phyloP scores from a whole-genome alignment of 352 stramenopile genomes.

The Globisporangium perplexum region DNA sequence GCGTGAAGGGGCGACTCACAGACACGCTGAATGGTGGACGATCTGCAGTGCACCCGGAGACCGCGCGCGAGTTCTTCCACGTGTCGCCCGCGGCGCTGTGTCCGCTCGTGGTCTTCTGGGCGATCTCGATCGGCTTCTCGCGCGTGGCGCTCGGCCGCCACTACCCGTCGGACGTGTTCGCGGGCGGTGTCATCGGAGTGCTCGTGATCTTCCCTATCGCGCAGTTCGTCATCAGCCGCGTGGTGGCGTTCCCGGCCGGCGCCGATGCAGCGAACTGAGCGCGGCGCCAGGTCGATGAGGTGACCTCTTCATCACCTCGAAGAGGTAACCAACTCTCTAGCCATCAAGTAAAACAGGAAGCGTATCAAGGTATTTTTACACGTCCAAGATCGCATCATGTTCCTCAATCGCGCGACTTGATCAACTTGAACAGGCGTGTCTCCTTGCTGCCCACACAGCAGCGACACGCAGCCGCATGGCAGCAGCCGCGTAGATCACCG shows the following conservation, averaged over 20 bases:
- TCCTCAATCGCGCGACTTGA: not conserved
- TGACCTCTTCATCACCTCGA: not conserved
- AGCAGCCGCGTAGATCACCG: no score
- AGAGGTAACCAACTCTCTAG: not conserved
- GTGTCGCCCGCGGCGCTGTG: conserved; percentile 32
- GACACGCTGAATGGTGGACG: no score
- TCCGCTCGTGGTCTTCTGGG: conserved; percentile 49
- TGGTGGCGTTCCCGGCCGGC: conserved; percentile 8
- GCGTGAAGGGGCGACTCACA: not conserved
- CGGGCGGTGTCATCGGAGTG: conserved; percentile 53
- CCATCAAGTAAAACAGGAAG: not conserved
- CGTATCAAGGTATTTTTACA: conserved; percentile 2
- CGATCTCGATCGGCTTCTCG: conserved; percentile 65
- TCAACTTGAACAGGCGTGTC: not conserved
- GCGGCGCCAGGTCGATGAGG: not conserved
- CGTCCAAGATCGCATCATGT: not conserved
- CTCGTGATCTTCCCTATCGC: conserved; percentile 58
- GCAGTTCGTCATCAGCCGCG: conserved; percentile 19
- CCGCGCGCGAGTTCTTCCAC: conserved; percentile 49
- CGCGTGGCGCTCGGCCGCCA: conserved; percentile 77
- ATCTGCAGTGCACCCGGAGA: conserved; percentile 23
- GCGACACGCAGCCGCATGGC: not conserved
- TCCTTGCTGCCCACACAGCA: not conserved
- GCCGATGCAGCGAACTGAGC: not conserved
- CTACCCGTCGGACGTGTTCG: conserved; percentile 76